Evolutionary conservation across 257 asterid genomes (phyloP), one percentile per base, ranked within the genome.

Genomic region (Cinchona pubescens): DNA sequence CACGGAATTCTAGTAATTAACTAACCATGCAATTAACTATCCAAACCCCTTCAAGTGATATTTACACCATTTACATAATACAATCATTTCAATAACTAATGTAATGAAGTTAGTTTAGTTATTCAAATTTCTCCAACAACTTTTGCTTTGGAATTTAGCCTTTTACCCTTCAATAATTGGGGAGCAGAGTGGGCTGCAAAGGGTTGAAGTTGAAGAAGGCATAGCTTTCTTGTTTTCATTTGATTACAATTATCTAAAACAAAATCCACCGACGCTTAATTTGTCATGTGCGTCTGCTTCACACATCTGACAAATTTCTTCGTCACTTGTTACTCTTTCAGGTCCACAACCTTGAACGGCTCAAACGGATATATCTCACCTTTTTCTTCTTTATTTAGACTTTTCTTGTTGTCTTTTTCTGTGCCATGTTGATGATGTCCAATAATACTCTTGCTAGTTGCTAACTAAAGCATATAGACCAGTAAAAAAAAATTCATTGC

Each of bases 221-320:
- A 2, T 21, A 46, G 16, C 16, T 71, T 69, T 72, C 38, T 72
- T 72, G 67, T 35, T 2, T 55, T 72, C 46, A 14, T 56, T 42
- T 15, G 43, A n/a, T 56, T 1, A 8, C 34, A 25, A 1, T 11
- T n/a, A 10, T n/a, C 64, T 58, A 16, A n/a, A 58, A 58, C 61
- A 30, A 62, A 48, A 74, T 38, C 78, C 65, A 74, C 78, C 53
- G 38, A 32, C 72, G 38, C 78, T 53, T 5, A 38, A 21, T 35
- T 62, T 74, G 40, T 37, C 51, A 65, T 51, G 67, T 51, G 58
- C 42, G 25, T 53, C 66, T 66, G 34, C 49, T 56, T 32, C 11
- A 30, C 12, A 19, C 43, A 32, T 46, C 29, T 30, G 32, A 7
- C 59, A 9, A 35, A 72, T 37, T 16, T 72, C 76, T 21, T 16